Evolutionary conservation across 2,329 filamentous ascomycete species (phyloP).

Genomic region (Fonsecaea erecta): DNA sequence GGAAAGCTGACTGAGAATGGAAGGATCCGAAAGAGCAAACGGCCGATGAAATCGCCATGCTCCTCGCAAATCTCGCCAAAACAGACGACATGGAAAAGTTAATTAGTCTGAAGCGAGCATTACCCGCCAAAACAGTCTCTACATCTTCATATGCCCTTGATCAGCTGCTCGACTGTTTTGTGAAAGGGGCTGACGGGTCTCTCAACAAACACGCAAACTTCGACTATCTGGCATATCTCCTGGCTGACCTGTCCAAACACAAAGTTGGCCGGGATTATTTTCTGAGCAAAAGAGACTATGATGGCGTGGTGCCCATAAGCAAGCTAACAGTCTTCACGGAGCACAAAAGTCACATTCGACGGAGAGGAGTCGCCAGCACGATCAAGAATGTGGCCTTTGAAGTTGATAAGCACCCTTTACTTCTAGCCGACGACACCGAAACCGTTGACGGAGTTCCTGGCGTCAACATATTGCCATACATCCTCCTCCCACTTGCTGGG

Average conservation of each 20-base stretch:
- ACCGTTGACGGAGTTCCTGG: constrained; percentile 17
- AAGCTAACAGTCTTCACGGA: constrained; percentile 96
- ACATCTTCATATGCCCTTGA: constrained; percentile 74
- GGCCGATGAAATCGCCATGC: constrained; percentile 84
- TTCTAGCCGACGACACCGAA: constrained; percentile 70
- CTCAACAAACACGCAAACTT: constrained; percentile 85
- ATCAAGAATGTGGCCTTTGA: constrained; percentile 95
- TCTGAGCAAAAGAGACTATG: constrained; percentile 73
- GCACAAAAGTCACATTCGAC: constrained; percentile 78
- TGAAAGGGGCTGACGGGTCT: constrained; percentile 80
- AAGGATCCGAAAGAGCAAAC: constrained; percentile 69
- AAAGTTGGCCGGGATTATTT: constrained; percentile 74
- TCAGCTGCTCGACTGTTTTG: constrained; percentile 93
- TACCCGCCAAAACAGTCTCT: constrained; percentile 54
- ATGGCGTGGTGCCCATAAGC: constrained; percentile 81
- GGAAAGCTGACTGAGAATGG: neutral
- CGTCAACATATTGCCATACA: constrained; percentile 78
- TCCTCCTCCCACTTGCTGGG: constrained; percentile 85
- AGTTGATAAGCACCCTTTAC: constrained; percentile 69
- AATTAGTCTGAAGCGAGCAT: constrained; percentile 67
- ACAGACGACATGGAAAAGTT: constrained; percentile 73
- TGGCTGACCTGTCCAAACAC: constrained; percentile 84
- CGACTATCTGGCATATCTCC: constrained; percentile 92
- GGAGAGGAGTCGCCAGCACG: constrained; percentile 92
- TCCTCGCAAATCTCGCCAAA: constrained; percentile 90